Evolutionary conservation across 768 basidiomycete genomes (phyloP).

Genomic region (Mycena filopes): DNA sequence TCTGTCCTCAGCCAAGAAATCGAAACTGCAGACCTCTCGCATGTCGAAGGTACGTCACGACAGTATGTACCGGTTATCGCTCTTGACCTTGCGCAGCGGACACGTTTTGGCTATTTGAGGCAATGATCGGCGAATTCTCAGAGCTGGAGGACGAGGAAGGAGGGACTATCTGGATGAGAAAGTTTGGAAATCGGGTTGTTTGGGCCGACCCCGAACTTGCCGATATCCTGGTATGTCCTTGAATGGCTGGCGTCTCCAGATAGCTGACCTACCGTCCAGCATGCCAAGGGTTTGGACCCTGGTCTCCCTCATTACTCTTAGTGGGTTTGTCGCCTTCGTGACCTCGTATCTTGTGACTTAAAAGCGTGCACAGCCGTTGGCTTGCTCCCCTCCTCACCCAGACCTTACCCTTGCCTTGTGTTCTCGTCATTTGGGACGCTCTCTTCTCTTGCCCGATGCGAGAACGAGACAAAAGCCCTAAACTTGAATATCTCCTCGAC

Average conservation of each 20-base stretch:
- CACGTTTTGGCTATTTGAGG: constrained; percentile 85
- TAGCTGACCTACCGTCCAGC: constrained; percentile 49
- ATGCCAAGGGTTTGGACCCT: constrained; percentile 74
- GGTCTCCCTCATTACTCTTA: constrained; percentile 82
- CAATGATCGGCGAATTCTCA: constrained; percentile 75
- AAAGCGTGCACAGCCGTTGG: constrained; percentile 67
- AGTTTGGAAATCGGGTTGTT: constrained; percentile 65
- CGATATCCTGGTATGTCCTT: constrained; percentile 62
- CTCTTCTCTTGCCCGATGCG: constrained; percentile 70
- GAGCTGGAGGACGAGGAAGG: constrained; percentile 80
- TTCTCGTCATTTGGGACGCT: constrained; percentile 76
- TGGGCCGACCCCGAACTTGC: constrained; percentile 75
- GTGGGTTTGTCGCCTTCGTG: constrained; percentile 54
- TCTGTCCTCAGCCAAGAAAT: constrained; percentile 69
- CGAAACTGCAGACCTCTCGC: constrained; percentile 66
- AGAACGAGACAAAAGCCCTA: constrained; percentile 65
- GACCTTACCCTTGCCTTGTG: constrained; percentile 70
- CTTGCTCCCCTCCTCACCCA: constrained; percentile 77
- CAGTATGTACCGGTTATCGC: background rate
- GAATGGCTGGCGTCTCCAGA: constrained; percentile 10
- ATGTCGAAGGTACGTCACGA: constrained; percentile 57
- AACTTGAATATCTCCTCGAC: constrained; percentile 76
- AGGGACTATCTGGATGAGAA: constrained; percentile 69
- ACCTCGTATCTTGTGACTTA: background rate
- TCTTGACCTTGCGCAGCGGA: constrained; percentile 56